Evolutionary conservation across 352 stramenopile species (phyloP).

Genomic region (Pythium grandisporangium): DNA sequence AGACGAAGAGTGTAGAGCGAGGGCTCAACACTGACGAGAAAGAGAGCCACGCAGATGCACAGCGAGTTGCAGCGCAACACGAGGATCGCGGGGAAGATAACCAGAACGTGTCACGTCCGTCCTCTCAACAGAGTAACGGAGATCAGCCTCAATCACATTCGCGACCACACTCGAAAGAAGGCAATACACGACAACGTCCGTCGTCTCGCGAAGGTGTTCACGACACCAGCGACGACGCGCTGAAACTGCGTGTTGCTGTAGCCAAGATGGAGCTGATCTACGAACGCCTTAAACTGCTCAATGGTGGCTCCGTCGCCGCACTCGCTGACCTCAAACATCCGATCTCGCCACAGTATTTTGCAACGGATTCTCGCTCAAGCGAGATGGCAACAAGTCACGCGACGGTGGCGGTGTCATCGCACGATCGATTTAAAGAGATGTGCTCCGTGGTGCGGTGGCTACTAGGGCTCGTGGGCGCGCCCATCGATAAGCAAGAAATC

Average conservation of each 20-base stretch:
- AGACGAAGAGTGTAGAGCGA: too few species aligned
- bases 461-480: slow-evolving; percentile 11
- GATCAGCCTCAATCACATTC: too few species aligned
- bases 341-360: slow-evolving; percentile 43
- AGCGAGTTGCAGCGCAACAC: too few species aligned
- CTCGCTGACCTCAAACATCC: slow-evolving; percentile 29
- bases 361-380: slow-evolving; percentile 15
- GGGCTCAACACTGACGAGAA: too few species aligned
- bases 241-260: slow-evolving; percentile 22
- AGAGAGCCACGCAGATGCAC: too few species aligned
- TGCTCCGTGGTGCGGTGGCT: slow-evolving; percentile 29
- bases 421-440: slow-evolving; percentile 42
- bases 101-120: slow-evolving; percentile 5
- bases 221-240: slow-evolving; percentile 11
- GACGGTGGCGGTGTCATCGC: slow-evolving; percentile 9
- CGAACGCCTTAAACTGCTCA: slow-evolving; percentile 52
- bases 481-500: slow-evolving; percentile 4
- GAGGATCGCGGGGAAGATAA: too few species aligned
- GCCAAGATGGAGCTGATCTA: slow-evolving; percentile 58
- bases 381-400: too few species aligned
- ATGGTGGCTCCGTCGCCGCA: slow-evolving; percentile 22
- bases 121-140: slow-evolving; percentile 10
- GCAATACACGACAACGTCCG: too few species aligned
- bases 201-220: not conserved
- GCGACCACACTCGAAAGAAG: too few species aligned